phyloP scores from a whole-genome alignment of 2,329 filamentous ascomycete species.

The Fusarium abutilonis region DNA sequence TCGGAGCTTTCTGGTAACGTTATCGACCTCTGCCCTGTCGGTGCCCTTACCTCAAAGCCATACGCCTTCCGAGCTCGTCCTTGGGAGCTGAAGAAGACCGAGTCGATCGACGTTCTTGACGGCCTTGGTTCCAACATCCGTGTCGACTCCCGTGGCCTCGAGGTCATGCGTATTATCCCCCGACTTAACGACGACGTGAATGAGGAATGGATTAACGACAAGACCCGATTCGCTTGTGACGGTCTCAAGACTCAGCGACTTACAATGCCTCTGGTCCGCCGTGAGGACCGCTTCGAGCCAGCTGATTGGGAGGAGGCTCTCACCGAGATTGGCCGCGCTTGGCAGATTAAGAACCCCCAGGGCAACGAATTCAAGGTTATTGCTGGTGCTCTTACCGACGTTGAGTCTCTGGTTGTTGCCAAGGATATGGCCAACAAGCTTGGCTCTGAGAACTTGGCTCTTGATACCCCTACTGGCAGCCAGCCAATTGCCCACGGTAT shows the following conservation, averaged over 20 bases:
- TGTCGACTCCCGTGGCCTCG: conserved; percentile 89
- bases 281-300: conserved; percentile 89
- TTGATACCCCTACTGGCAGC: conserved; percentile 87
- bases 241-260: conserved; percentile 95
- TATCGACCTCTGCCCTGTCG: conserved; percentile 97
- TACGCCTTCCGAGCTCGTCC: conserved; percentile 97
- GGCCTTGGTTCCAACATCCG: conserved; percentile 94
- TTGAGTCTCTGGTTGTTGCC: conserved; percentile 92
- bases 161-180: conserved; percentile 94
- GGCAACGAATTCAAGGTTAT: conserved; percentile 96
- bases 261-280: conserved; percentile 89
- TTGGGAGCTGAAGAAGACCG: conserved; percentile 96
- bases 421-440: conserved; percentile 98
- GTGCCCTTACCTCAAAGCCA: conserved; percentile 94
- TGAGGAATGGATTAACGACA: conserved; percentile 99
- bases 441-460: conserved; percentile 92
- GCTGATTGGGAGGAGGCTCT: conserved; percentile 96
- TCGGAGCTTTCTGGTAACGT: conserved; percentile 96
- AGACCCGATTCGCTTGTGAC: conserved; percentile 95
- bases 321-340: conserved; percentile 83
- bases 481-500: conserved; percentile 89
- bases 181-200: conserved; percentile 97
- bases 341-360: conserved; percentile 80
- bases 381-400: conserved; percentile 89
- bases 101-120: conserved; percentile 94